Base-by-base conservation (phyloP, 73 alveolate species). In the Urostyla sp. region DNA sequence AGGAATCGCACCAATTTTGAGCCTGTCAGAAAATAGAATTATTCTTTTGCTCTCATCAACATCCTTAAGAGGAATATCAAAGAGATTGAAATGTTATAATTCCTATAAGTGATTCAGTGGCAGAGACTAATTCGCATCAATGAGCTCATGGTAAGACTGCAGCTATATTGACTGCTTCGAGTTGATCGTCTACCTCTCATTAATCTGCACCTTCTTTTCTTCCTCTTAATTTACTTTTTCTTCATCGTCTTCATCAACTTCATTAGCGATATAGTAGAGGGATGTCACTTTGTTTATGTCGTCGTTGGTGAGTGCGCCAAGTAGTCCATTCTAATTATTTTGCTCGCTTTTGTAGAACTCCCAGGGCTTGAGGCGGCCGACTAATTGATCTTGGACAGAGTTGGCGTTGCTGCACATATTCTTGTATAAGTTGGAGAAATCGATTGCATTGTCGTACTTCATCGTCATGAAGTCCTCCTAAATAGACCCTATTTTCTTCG, bases 331-430 rank as follows among this genome's bases (percentile, higher is more conserved):
- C 15, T 50, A 21, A 1, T 18, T 0, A 52, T 73, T 46, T 21
- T 52, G 48, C 1, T 27, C 15, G 3, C 28, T 27, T 37, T 73
- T 73, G 40, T 73, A 73, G 16, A 60, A 21, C 37, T 73, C 85
- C 85, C 85, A 73, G 16, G 85, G 85, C 31, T 73, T 73, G 0
- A 73, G 44, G 31, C 85, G 59, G 20, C 48, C 34, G 23, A 49
- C 21, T 31, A 24, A 24, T n/a, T n/a, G n/a, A n/a, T n/a, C n/a
- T n/a, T n/a, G n/a, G n/a, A n/a, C n/a, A n/a, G n/a, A n/a, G n/a
- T n/a, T n/a, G n/a, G n/a, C n/a, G n/a, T n/a, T n/a, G n/a, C n/a
- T n/a, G n/a, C n/a, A n/a, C n/a, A n/a, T n/a, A n/a, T n/a, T n/a
- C n/a, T n/a, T n/a, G n/a, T n/a, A n/a, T n/a, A n/a, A n/a, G n/a